These are phyloP conservation scores for Melaleuca alternifolia DNA, from an alignment of 345 rosid genomes.

Conservation along the genomic window DNA sequence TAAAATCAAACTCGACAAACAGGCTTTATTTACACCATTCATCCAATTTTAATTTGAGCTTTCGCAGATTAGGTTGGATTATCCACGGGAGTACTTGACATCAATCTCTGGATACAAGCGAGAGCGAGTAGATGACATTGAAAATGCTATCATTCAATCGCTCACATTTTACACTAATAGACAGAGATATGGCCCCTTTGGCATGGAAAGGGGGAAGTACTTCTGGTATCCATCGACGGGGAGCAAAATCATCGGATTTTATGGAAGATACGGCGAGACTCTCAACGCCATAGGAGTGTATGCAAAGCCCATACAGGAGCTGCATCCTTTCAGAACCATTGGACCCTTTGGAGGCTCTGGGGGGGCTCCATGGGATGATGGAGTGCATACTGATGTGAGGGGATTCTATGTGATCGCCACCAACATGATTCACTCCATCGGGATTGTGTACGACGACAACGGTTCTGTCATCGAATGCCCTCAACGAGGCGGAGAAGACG, in stretches of 20 bases:
- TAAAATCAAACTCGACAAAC: neutral
- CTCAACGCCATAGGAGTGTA: neutral
- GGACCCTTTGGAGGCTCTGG: too few species aligned
- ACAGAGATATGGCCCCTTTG: neutral
- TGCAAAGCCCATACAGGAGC: neutral
- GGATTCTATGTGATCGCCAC: rapidly evolving
- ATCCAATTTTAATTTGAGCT: neutral
- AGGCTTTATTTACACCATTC: neutral
- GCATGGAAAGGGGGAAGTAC: neutral
- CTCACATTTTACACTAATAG: neutral
- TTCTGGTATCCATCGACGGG: neutral
- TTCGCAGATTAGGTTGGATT: neutral
- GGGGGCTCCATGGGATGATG: too few species aligned
- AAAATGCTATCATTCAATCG: too few species aligned
- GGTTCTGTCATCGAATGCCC: neutral
- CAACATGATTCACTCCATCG: neutral
- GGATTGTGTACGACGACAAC: neutral
- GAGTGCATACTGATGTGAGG: neutral
- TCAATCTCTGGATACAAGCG: neutral
- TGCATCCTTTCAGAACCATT: too few species aligned
- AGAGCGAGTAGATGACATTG: neutral
- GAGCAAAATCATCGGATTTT: neutral
- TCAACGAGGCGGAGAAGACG: neutral
- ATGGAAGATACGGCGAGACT: neutral
- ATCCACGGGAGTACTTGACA: neutral